Percentiles rank a stretch among this genome's conserved stretches.
Conservation (phyloP, 371 early-diverging fungal species). For the Circinella minor region DNA sequence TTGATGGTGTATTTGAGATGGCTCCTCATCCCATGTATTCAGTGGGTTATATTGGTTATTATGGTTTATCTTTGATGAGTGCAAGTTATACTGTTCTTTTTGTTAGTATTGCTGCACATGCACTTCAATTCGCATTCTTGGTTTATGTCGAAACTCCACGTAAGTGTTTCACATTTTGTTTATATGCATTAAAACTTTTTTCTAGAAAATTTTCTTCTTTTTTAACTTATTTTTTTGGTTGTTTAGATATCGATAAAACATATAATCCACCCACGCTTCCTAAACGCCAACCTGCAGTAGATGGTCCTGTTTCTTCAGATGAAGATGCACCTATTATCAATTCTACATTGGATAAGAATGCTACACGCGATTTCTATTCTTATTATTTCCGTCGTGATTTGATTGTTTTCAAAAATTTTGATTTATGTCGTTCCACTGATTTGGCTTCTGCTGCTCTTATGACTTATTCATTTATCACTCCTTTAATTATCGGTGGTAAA, state of each 20-base stretch:
- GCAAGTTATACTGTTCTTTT: conserved; percentile 90
- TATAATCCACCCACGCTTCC: conserved; percentile 76
- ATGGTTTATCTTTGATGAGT: conserved; percentile 87
- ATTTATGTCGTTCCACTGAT: conserved; percentile 84
- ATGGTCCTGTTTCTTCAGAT: conserved; percentile 14
- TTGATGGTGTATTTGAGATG: conserved; percentile 95
- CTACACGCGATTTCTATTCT: conserved; percentile 28
- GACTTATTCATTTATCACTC: conserved; percentile 73
- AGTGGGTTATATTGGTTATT: conserved; percentile 95
- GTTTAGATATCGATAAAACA: conserved; percentile 85
- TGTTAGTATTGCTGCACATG: conserved; percentile 88
- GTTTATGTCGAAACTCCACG: conserved; percentile 94
- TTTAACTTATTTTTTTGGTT: not conserved
- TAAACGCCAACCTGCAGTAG: conserved; percentile 22
- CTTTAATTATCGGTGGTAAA: conserved; percentile 56
- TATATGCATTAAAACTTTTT: too few relatives aligned
- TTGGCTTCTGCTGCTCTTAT: conserved; percentile 76
- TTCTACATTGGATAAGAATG: conserved; percentile 28
- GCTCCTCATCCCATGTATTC: conserved; percentile 99
- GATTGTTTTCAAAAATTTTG: conserved; percentile 89
- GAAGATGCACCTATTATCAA: conserved; percentile 18
- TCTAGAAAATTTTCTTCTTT: not conserved
- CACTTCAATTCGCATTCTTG: conserved; percentile 88
- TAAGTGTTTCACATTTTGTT: conserved; percentile 32
- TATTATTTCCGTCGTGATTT: conserved; percentile 84